phyloP scores from a whole-genome alignment of 805 yeast genomes.

The Helenozyma rhizophorensis region DNA sequence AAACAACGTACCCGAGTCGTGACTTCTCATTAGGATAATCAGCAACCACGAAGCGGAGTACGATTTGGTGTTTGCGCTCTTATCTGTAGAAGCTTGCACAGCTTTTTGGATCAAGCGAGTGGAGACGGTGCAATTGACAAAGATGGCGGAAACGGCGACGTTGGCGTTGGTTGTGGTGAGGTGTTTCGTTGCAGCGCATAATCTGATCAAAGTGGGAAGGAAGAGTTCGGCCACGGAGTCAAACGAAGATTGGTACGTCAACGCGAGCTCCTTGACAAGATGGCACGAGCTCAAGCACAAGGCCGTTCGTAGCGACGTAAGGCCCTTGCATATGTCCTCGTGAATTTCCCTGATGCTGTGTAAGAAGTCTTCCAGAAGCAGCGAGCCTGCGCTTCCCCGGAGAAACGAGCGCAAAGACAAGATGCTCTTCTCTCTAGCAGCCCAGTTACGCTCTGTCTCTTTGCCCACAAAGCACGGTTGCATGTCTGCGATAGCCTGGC shows the following conservation, averaged over 20 bases:
- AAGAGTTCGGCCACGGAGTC: slow-evolving; percentile 50
- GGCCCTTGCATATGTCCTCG: slow-evolving; percentile 63
- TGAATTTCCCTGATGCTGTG: slow-evolving; percentile 20
- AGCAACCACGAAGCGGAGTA: slow-evolving; percentile 70
- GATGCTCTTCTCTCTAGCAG: slow-evolving; percentile 58
- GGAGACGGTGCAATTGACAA: slow-evolving; percentile 52
- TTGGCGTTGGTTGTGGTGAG: slow-evolving; percentile 59
- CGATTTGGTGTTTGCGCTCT: slow-evolving; percentile 65
- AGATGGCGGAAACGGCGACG: slow-evolving; percentile 50
- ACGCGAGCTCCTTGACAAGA: slow-evolving; percentile 62
- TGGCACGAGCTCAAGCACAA: slow-evolving; percentile 73
- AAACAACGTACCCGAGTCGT: too few relatives aligned
- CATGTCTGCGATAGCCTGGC: slow-evolving; percentile 14
- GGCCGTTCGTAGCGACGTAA: slow-evolving; percentile 77
- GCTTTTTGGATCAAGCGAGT: slow-evolving; percentile 49
- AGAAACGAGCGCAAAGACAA: slow-evolving; percentile 53
- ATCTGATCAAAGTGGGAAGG: slow-evolving; percentile 44
- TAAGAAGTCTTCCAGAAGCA: slow-evolving; percentile 38
- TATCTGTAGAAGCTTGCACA: slow-evolving; percentile 54
- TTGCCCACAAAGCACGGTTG: slow-evolving; percentile 51
- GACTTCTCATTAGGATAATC: slow-evolving; percentile 52
- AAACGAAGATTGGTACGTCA: slow-evolving; percentile 33
- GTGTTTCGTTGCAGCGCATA: slow-evolving; percentile 58
- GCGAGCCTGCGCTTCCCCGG: slow-evolving; percentile 49
- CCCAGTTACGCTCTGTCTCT: slow-evolving; percentile 92